Conservation (phyloP, 768 basidiomycete genomes). For the Lentinula lateritia region DNA sequence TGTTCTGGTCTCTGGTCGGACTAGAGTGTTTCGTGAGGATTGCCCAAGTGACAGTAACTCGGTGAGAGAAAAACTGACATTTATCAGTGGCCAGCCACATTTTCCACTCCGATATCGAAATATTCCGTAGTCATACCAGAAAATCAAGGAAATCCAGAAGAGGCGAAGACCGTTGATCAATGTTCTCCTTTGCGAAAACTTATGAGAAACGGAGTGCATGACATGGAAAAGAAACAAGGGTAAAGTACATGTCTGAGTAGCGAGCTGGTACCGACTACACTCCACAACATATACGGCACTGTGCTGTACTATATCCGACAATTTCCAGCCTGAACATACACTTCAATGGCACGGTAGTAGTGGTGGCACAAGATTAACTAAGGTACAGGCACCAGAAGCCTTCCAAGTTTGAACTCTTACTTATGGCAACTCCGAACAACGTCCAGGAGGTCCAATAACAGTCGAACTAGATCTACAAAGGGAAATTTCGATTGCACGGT, state of each 20-base stretch:
- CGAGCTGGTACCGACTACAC: background rate
- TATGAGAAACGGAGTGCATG: background rate
- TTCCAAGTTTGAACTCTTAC: background rate
- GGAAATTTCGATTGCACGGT: background rate
- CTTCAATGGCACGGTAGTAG: background rate
- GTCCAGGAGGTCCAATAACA: background rate
- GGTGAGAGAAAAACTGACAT: conserved; percentile 10
- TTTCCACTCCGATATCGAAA: conserved; percentile 42
- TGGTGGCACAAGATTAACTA: background rate
- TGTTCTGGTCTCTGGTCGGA: conserved; percentile 24
- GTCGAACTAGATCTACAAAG: background rate
- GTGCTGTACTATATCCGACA: background rate
- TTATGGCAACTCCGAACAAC: background rate
- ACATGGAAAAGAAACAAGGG: background rate
- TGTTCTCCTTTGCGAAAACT: background rate
- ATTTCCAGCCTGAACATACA: no score
- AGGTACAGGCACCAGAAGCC: background rate
- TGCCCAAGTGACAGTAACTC: conserved; percentile 4
- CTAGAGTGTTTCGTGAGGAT: background rate
- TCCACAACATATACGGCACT: background rate
- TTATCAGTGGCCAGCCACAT: conserved; percentile 53
- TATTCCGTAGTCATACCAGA: conserved; percentile 58
- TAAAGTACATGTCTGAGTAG: background rate
- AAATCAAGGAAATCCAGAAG: conserved; percentile 48
- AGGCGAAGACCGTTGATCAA: conserved; percentile 15